Percentiles rank a stretch among this genome's conserved stretches.
Conservation (phyloP, 495 filamentous ascomycete species). For the Gamarada debralockiae region DNA sequence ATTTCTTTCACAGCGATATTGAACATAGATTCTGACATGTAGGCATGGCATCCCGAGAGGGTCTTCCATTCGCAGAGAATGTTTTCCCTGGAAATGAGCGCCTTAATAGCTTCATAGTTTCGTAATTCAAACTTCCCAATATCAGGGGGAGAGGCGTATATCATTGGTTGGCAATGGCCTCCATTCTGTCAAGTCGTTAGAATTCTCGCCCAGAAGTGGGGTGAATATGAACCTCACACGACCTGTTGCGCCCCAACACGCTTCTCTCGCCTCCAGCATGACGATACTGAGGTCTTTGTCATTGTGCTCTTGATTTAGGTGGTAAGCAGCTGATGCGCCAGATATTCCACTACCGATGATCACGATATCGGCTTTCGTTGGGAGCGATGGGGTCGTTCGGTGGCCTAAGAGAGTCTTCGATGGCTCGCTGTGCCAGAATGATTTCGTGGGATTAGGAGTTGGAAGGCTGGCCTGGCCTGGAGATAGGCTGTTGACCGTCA, state of each 20-base stretch:
- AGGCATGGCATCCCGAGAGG: constrained; percentile 49
- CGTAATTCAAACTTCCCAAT: constrained; percentile 61
- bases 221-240: constrained; percentile 40
- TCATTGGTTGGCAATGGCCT: constrained; percentile 65
- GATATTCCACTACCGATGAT: constrained; percentile 75
- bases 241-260: constrained; percentile 79
- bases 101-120: constrained; percentile 50
- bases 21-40: constrained; percentile 45
- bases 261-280: constrained; percentile 76
- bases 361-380: constrained; percentile 57
- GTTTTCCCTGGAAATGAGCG: constrained; percentile 43
- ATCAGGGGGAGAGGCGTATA: constrained; percentile 46
- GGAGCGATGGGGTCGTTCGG: constrained; percentile 55
- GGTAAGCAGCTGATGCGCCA: constrained; percentile 61
- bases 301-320: constrained; percentile 45
- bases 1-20: constrained; percentile 38
- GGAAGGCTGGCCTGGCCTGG: constrained; percentile 45
- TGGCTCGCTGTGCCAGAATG: constrained; percentile 70
- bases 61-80: constrained; percentile 61
- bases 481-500: not conserved
- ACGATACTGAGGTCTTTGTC: constrained; percentile 44
- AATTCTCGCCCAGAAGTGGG: not conserved
- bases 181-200: constrained; percentile 49
- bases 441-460: constrained; percentile 50
- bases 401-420: constrained; percentile 55